Evolutionary conservation across 2,329 filamentous ascomycete species (phyloP), one percentile per base, ranked within the genome.

Genomic region (Arthroderma sp.): DNA sequence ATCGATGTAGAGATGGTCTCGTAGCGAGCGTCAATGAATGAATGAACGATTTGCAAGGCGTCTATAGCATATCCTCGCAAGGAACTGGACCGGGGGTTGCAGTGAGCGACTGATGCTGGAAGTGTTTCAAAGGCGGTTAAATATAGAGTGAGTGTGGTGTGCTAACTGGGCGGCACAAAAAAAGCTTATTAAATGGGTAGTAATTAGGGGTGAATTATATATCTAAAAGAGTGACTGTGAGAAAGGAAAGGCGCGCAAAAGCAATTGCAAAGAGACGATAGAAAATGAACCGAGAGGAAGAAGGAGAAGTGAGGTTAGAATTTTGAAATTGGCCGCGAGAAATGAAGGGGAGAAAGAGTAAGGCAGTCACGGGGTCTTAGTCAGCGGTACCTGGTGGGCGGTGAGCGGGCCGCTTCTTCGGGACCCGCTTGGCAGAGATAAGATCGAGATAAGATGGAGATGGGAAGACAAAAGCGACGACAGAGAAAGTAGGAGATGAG

Each of bases 201-300:
- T 51, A 41, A 54, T 54, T 54, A 54, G 15, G 52, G 33, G 52
- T 38, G 33, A 38, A 41, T 54, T 38, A 41, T 39, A 39, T 54
- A 54, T 54, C 35, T 54, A 54, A 54, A 54, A 54, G 52, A 54
- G 37, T 38, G 52, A 54, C 52, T 25, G 37, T 23, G 35, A n/a
- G 17, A 54, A 54, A 21, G 13, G 52, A 54, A 54, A 23, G 37
- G 33, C 52, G 23, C 17, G 23, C 33, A 39, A 55, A 44, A 55
- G 31, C 11, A 39, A 44, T 19, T 13, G 54, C 39, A 43, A 55
- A 55, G 37, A 55, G 4, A 55, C 15, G 25, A 39, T n/a, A 19
- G 33, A 54, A 15, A 25, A 38, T 13, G 44, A 41, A 25, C 43
- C 17, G 25, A 55, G 38, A 33, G 19, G 28, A 41, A 21, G 19